Evolutionary conservation across 78 protist genomes (phyloP).

Genomic region (Emiliania huxleyi): DNA sequence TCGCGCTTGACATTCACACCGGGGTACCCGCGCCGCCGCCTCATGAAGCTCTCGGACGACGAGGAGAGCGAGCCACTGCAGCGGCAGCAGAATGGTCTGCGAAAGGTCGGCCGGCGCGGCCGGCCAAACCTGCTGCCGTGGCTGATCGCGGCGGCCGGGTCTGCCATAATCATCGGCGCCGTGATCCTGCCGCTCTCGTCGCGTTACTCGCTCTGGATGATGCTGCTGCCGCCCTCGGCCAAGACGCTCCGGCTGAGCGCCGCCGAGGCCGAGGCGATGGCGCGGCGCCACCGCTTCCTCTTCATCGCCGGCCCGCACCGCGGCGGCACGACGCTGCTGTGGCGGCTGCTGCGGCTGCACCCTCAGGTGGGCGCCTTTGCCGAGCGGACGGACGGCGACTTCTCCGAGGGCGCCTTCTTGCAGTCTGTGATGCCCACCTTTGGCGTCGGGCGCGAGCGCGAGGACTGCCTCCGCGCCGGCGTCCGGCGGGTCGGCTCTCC

Average conservation of each 20-base stretch:
- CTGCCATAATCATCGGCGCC: not conserved
- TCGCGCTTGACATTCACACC: too few species aligned
- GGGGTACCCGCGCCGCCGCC: too few species aligned
- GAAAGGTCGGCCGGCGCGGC: too few species aligned
- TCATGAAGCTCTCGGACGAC: too few species aligned
- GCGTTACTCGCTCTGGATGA: not conserved
- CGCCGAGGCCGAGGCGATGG: not conserved
- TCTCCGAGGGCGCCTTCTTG: not conserved
- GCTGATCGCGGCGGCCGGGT: too few species aligned
- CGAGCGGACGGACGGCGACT: not conserved
- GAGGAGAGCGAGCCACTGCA: too few species aligned
- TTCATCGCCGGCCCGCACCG: not conserved
- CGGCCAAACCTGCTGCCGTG: too few species aligned
- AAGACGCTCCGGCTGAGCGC: not conserved
- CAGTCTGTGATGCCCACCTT: not conserved
- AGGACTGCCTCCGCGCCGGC: too few species aligned
- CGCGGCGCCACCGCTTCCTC: not conserved
- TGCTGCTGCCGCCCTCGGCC: not conserved
- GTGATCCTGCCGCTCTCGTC: not conserved
- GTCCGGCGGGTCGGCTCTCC: not conserved
- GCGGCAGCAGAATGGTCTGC: too few species aligned
- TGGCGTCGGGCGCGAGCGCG: not conserved
- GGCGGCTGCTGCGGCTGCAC: not conserved
- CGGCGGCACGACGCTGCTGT: not conserved
- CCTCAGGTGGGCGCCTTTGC: not conserved